Percentiles rank a stretch among this genome's conserved stretches.
Conservation (phyloP, 371 early-diverging fungal genomes). For the Mortierella sp. region DNA sequence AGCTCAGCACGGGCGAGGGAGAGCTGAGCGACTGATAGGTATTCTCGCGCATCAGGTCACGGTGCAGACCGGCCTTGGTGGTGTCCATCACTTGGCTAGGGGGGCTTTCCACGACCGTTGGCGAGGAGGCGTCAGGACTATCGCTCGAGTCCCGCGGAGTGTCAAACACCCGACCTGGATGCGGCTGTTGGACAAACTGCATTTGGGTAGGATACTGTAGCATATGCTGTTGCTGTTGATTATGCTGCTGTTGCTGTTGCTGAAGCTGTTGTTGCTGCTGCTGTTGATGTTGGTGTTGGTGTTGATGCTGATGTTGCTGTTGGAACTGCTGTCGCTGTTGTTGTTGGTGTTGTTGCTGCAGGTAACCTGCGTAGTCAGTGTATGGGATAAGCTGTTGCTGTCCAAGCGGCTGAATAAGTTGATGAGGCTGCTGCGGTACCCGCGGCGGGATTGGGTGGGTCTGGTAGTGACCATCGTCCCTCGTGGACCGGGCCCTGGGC, state of each 20-base stretch:
- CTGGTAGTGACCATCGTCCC: neutral
- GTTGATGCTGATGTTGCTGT: too few species aligned
- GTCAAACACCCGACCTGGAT: slow-evolving; percentile 9
- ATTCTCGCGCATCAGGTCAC: slow-evolving; percentile 32
- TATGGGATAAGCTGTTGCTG: slow-evolving; percentile 11
- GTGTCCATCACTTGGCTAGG: slow-evolving; percentile 9
- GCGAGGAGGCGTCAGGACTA: slow-evolving; percentile 24
- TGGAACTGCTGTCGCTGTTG: too few species aligned
- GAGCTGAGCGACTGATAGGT: slow-evolving; percentile 32
- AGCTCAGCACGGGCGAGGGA: slow-evolving; percentile 38
- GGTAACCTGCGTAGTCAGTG: slow-evolving; percentile 3
- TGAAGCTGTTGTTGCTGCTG: too few species aligned
- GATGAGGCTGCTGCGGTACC: slow-evolving; percentile 11
- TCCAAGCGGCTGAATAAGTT: slow-evolving; percentile 1
- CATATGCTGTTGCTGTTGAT: slow-evolving; percentile 6
- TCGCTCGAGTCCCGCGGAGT: slow-evolving; percentile 14
- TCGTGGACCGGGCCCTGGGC: neutral
- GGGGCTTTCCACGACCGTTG: slow-evolving; percentile 8
- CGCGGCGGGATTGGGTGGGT: slow-evolving; percentile 7
- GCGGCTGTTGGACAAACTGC: slow-evolving; percentile 6
- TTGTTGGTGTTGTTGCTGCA: too few species aligned
- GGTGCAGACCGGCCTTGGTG: slow-evolving; percentile 15
- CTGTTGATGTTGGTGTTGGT: too few species aligned
- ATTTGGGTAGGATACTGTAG: neutral
- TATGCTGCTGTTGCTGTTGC: too few species aligned